Evolutionary conservation across 306 rosid species (phyloP).

Genomic region (Dicorynia guianensis): DNA sequence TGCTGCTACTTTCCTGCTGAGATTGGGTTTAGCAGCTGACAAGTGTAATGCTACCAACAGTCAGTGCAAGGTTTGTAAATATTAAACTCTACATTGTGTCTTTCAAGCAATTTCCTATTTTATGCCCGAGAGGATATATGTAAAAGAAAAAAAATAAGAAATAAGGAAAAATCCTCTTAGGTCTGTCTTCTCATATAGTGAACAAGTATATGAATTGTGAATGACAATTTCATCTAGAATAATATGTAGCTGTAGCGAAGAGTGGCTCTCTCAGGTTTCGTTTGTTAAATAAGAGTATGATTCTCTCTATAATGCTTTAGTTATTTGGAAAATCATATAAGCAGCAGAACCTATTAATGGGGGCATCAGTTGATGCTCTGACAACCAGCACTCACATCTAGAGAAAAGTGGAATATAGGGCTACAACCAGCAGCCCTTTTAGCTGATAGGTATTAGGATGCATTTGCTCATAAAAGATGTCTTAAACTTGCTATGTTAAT

Average conservation of each 20-base stretch:
- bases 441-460: not conserved
- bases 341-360: not conserved
- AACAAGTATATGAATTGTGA: constrained; percentile 1
- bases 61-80: constrained; percentile 79
- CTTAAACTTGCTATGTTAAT: not conserved
- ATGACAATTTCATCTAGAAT: not conserved
- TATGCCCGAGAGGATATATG: not conserved
- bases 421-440: not conserved
- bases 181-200: constrained; percentile 2
- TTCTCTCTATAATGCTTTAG: not conserved
- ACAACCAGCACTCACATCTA: not conserved
- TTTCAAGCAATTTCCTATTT: not conserved
- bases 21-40: constrained; percentile 92
- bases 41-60: constrained; percentile 87
- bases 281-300: constrained; percentile 11
- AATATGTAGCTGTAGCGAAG: not conserved
- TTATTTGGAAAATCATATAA: constrained; percentile 3
- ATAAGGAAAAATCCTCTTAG: not conserved
- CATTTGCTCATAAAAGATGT: not conserved
- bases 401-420: not conserved
- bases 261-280: constrained; percentile 1
- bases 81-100: not conserved
- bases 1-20: constrained; percentile 77
- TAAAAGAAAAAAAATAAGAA: no score
- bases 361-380: not conserved